Evolutionary conservation across 345 rosid genomes (phyloP), one percentile per base, ranked within the genome.

Genomic region (Citrus trifoliata): DNA sequence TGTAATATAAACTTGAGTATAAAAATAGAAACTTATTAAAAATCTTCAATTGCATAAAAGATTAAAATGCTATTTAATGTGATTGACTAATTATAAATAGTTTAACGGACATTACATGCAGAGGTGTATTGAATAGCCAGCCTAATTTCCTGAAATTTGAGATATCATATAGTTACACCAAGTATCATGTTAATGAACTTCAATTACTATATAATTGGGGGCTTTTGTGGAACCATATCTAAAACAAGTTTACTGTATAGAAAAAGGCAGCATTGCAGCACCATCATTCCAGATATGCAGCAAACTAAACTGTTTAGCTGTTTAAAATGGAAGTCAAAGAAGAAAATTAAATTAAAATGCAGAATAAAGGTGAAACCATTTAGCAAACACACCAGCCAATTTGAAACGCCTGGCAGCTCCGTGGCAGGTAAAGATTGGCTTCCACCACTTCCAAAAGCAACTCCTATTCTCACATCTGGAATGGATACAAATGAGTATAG

Each of bases 391-490:
- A 94, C 99, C 93, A 95, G 92, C 97, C 97, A 95, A 79, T 98
- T 90, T 73, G 99, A 93, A 80, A 95, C 98, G 8, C 97, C 99
- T 14, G 99, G 99, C 42, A 95, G 92, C 82, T 86, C 99, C 7
- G 98, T 95, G 10, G 94, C 97, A 30, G 99, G 99, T 72, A 93
- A 88, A 42, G 96, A 90, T 73, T 96, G 97, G 85, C 97, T 93
- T 80, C 96, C 98, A 25, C 99, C 98, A 83, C 99, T 92, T 71
- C 99, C 99, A 71, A 96, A 96, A 79, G 98, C 97, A 80, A 96
- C 85, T 82, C 98, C 95, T 46, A 94, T 89, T 83, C 97, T 86
- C 48, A 94, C 94, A 74, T 96, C 94, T 30, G 99, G 99, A 38
- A 82, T 82, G 4, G 97, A 88, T 63, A 91, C 83, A 88, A 96